These are phyloP conservation scores for Solanum infundibuliforme DNA, from an alignment of 257 asterid genomes.

Conservation along the genomic window DNA sequence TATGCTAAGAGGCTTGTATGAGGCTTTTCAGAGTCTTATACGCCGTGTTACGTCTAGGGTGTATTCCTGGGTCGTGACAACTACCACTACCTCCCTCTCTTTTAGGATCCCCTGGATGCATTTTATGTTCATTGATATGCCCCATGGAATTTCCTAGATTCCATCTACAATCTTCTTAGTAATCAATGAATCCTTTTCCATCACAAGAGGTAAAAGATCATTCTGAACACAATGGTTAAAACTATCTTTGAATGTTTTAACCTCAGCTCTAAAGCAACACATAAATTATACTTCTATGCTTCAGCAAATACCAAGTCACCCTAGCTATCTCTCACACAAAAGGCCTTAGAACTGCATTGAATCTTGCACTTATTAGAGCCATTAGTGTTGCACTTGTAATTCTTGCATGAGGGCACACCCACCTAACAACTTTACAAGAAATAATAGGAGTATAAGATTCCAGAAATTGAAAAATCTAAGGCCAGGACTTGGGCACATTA, in stretches of 20 bases:
- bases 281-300: too few relatives aligned
- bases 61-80: too few relatives aligned
- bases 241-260: background rate
- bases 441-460: background rate
- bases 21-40: too few relatives aligned
- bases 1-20: too few relatives aligned
- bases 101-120: background rate
- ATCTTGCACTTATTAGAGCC: background rate
- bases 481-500: background rate
- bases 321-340: background rate
- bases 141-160: background rate
- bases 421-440: too few relatives aligned
- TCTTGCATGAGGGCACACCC: background rate
- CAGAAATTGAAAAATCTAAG: background rate
- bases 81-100: background rate
- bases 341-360: background rate
- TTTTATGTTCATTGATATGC: background rate
- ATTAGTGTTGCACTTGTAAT: background rate
- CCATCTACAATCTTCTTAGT: background rate
- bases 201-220: background rate
- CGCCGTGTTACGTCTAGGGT: too few relatives aligned
- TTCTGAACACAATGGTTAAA: background rate
- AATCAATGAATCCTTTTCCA: too few relatives aligned
- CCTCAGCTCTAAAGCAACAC: too few relatives aligned
- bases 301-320: background rate